Base-by-base conservation (phyloP, 345 rosid species). In the Eucalyptus polybractea region DNA sequence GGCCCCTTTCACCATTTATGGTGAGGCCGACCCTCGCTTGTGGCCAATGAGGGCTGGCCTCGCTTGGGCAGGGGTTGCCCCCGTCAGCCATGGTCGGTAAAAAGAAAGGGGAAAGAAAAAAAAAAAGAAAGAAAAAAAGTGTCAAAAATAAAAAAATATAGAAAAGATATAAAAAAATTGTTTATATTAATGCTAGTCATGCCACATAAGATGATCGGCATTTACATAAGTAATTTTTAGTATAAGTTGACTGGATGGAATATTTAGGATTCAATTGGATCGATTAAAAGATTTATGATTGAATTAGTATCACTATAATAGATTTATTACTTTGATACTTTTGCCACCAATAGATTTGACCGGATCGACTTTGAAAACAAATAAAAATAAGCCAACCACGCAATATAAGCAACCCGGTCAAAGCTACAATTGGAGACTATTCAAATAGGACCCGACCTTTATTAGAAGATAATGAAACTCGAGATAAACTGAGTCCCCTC, bases 131-230 rank as follows among this genome's bases (percentile, higher is more conserved):
- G 4, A 49, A 13, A 49, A 49, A 1, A 56, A 56, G 58, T 53
- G 4, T 53, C 4, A 53, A 53, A 53, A 19, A 3, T 1, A 53
- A 56, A 22, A 56, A 56, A 24, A 9, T 56, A 56, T 56, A 22
- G 3, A 56, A 24, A 56, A 56, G 13, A 56, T 24, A 56, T 24
- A 56, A 10, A 56, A 50, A 24, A 56, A 56, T 0, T 24, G 13
- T 56, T 56, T 22, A 56, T 24, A 24, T 56, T 24, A 56, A 3
- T 24, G 13, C 6, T 56, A 24, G 0, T 56, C 13, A 0, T 22
- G 12, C 1, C 3, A 10, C 4, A 0, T 56, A 56, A 24, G 13
- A 56, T 19, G 6, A 10, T 24, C 0, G 1, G 1, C 29, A 56
- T 56, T 24, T 1, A 56, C 13, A 4, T 56, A 25, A 24, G 62